Percentiles rank a stretch among this genome's conserved stretches.
Conservation (phyloP, 352 stramenopile genomes). For the Globisporangium apiculatum region DNA sequence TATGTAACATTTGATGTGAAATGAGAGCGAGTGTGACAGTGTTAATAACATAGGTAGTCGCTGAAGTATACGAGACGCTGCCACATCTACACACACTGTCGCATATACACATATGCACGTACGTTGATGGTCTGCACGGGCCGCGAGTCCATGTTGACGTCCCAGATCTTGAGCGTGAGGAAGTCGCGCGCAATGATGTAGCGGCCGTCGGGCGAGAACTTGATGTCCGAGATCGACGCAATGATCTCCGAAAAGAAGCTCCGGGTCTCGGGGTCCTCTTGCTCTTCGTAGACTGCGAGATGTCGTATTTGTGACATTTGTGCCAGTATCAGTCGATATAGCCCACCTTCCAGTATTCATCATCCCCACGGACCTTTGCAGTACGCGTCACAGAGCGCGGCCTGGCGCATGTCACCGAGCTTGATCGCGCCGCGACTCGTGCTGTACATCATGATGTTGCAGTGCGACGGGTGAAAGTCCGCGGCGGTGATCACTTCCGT, state of each 20-base stretch:
- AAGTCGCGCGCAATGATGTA: constrained; percentile 95
- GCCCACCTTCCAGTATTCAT: not conserved
- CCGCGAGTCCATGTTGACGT: constrained; percentile 92
- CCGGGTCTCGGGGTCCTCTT: constrained; percentile 68
- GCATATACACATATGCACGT: constrained; percentile 10
- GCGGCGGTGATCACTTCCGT: constrained; percentile 94
- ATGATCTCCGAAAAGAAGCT: constrained; percentile 97
- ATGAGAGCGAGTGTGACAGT: not conserved
- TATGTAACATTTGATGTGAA: too few relatives aligned
- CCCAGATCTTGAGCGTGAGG: constrained; percentile 95
- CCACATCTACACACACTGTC: not conserved
- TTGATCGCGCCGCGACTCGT: constrained; percentile 90
- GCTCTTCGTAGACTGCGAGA: constrained; percentile 68
- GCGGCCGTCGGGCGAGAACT: constrained; percentile 90
- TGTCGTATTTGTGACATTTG: not conserved
- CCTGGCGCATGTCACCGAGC: constrained; percentile 89
- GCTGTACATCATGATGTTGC: constrained; percentile 94
- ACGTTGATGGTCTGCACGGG: constrained; percentile 92
- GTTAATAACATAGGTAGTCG: too few relatives aligned
- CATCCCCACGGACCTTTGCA: constrained; percentile 36
- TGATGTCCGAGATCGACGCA: constrained; percentile 92
- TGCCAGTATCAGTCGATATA: not conserved
- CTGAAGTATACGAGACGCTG: not conserved
- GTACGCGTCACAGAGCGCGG: constrained; percentile 84
- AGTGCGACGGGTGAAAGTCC: constrained; percentile 91